phyloP scores from a whole-genome alignment of 176 grass and related monocot genomes.

The Oryza officinalis region DNA sequence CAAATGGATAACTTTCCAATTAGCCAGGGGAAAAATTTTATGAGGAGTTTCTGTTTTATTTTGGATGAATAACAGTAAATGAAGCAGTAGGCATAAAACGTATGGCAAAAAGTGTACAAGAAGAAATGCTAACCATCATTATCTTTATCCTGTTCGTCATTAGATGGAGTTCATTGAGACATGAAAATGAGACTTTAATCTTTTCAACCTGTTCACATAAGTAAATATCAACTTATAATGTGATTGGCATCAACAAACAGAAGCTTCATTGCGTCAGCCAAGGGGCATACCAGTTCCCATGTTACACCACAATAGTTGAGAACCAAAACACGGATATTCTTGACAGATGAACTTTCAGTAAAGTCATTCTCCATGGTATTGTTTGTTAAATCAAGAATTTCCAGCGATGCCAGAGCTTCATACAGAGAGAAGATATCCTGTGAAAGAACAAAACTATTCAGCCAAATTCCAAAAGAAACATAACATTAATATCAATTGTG shows the following conservation, averaged over 20 bases:
- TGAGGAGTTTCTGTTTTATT: background rate
- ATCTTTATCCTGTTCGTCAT: conserved; percentile 73
- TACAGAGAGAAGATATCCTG: conserved; percentile 83
- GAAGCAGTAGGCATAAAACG: background rate
- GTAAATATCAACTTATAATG: conserved; percentile 22
- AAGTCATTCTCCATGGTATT: conserved; percentile 73
- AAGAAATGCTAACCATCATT: conserved; percentile 59
- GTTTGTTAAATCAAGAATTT: conserved; percentile 91
- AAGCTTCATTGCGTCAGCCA: conserved; percentile 1
- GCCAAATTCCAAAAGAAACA: background rate
- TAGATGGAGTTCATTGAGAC: conserved; percentile 75
- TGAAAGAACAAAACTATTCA: conserved; percentile 25
- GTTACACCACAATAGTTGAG: conserved; percentile 75
- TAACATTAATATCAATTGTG: background rate
- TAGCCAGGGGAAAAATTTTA: background rate
- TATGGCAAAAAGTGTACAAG: background rate
- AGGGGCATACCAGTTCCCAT: conserved; percentile 70
- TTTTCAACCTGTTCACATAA: conserved; percentile 75
- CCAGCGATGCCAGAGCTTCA: conserved; percentile 71
- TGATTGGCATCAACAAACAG: conserved; percentile 12
- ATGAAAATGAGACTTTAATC: conserved; percentile 57
- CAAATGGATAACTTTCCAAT: background rate
- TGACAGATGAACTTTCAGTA: conserved; percentile 46
- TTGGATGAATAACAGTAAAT: background rate
- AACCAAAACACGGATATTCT: conserved; percentile 68